Evolutionary conservation across 306 rosid species (phyloP).

Genomic region (Nissolia schottii): DNA sequence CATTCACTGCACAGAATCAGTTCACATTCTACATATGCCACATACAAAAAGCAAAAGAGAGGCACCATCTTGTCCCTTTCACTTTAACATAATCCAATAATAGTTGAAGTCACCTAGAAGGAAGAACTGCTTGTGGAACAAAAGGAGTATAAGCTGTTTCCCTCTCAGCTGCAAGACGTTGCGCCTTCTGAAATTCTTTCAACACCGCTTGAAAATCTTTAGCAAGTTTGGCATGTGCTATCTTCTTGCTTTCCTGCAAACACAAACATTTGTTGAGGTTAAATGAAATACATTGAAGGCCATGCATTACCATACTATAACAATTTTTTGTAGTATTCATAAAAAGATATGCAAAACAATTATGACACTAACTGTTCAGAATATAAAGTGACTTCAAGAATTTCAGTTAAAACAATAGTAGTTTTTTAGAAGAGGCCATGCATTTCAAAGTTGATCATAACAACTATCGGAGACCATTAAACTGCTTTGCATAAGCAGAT

Average conservation of each 20-base stretch:
- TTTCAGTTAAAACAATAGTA: neutral
- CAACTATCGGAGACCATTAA: slow-evolving; percentile 14
- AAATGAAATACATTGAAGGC: slow-evolving; percentile 9
- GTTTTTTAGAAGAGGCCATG: neutral
- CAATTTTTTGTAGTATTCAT: neutral
- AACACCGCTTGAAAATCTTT: slow-evolving; percentile 96
- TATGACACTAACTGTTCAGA: neutral
- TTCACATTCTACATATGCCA: neutral
- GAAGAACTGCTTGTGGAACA: slow-evolving; percentile 73
- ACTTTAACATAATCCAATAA: slow-evolving; percentile 12
- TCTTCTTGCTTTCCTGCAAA: slow-evolving; percentile 87
- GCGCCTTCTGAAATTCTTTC: slow-evolving; percentile 97
- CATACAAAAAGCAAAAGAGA: neutral
- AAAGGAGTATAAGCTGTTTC: slow-evolving; percentile 91
- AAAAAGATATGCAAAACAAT: neutral
- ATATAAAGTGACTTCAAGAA: neutral
- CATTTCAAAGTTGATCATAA: slow-evolving; percentile 1
- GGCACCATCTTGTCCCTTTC: neutral
- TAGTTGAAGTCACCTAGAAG: slow-evolving; percentile 59
- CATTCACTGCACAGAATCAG: neutral
- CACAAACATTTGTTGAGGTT: neutral
- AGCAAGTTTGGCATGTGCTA: slow-evolving; percentile 97
- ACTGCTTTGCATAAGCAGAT: slow-evolving; percentile 1
- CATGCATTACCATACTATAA: neutral
- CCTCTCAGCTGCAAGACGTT: slow-evolving; percentile 94